Conservation (phyloP, 768 basidiomycete species). For the Boletus pseudo-olivaceus region DNA sequence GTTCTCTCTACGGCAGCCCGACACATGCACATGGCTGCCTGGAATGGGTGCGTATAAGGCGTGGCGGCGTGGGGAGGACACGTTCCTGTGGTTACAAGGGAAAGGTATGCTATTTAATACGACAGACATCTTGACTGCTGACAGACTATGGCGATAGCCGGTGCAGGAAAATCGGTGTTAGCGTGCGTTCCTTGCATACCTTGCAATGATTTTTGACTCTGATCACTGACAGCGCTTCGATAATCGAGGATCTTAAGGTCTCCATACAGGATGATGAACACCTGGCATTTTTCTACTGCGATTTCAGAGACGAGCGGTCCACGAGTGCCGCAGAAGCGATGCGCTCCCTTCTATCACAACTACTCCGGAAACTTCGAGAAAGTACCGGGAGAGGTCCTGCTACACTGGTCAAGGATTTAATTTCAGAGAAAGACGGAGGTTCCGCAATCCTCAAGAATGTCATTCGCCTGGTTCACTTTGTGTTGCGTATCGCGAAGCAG, state of each 20-base stretch:
- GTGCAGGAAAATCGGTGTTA: background rate
- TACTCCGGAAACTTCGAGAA: background rate
- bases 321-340: background rate
- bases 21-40: background rate
- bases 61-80: background rate
- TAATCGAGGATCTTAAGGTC: background rate
- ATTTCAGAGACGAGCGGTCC: background rate
- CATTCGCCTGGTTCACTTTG: background rate
- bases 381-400: background rate
- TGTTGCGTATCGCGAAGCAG: background rate
- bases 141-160: background rate
- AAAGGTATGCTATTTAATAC: background rate
- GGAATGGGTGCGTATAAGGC: background rate
- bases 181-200: background rate
- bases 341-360: background rate
- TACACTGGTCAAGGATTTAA: background rate
- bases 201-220: background rate
- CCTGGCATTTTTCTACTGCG: background rate
- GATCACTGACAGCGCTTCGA: background rate
- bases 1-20: background rate
- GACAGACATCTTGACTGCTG: background rate
- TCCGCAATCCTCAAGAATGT: background rate
- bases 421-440: background rate
- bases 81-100: background rate
- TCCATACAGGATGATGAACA: background rate